These are phyloP conservation scores for Musa troglodytarum DNA, from an alignment of 176 grass and related monocot species.

Conservation along the genomic window DNA sequence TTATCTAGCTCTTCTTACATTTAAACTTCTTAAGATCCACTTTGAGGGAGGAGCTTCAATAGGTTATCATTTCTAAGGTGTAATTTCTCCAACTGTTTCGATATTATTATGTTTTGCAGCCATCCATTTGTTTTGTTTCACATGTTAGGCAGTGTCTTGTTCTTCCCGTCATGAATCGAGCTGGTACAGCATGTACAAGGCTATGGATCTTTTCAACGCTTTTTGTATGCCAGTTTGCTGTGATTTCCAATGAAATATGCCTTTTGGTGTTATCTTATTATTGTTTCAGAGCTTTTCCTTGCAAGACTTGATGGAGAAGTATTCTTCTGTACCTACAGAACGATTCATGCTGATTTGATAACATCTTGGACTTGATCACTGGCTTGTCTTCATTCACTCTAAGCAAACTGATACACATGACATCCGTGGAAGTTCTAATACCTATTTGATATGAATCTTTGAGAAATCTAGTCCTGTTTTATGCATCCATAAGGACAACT, in stretches of 20 bases:
- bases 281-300: not conserved
- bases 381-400: not conserved
- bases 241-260: not conserved
- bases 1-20: no score
- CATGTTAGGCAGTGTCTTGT: not conserved
- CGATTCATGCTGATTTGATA: not conserved
- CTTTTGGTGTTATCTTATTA: not conserved
- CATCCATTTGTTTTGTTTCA: not conserved
- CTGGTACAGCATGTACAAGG: not conserved
- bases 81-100: not conserved
- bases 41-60: no score
- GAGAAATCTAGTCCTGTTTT: no score
- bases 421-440: no score
- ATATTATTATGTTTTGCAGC: not conserved
- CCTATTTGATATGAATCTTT: no score
- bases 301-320: no score
- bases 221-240: not conserved
- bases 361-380: not conserved
- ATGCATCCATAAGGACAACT: no score
- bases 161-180: not conserved
- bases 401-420: not conserved
- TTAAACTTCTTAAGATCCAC: no score
- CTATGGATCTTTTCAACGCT: not conserved
- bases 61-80: no score
- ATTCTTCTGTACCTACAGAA: not conserved